phyloP scores from a whole-genome alignment of 192 early-diverging fungal genomes.

The Podila epigama region DNA sequence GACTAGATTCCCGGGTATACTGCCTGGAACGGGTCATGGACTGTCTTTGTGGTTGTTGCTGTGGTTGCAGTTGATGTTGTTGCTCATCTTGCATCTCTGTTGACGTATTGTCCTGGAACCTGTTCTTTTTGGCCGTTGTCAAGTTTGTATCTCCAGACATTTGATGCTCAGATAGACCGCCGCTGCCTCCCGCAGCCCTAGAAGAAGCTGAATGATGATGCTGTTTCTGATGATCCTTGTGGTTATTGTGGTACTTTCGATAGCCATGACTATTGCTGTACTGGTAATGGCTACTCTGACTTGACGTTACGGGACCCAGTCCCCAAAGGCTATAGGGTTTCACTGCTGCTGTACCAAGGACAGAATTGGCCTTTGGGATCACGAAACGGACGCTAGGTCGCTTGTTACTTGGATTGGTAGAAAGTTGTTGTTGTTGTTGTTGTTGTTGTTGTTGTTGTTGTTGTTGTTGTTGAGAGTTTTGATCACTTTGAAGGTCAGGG shows the following conservation, averaged over 20 bases:
- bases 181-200: background rate
- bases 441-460: background rate
- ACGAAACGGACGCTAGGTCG: constrained; percentile 27
- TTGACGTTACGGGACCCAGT: constrained; percentile 15
- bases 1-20: background rate
- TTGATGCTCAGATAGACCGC: too few species aligned
- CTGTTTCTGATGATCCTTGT: background rate
- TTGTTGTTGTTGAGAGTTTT: background rate
- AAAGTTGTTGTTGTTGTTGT: too few species aligned
- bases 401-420: background rate
- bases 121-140: background rate
- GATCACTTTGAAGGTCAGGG: background rate
- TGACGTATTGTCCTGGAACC: background rate
- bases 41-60: background rate
- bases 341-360: constrained; percentile 33
- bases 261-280: constrained; percentile 12
- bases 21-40: background rate
- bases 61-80: constrained; percentile 2
- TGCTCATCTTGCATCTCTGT: background rate
- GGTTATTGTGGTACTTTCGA: constrained; percentile 1
- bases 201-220: background rate
- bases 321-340: constrained; percentile 46
- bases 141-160: background rate
- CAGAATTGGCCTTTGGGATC: constrained; percentile 32
- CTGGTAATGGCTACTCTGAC: constrained; percentile 7